Percentiles rank a stretch among this genome's conserved stretches.
These are phyloP conservation scores for Nicotiana knightiana DNA, from an alignment of 257 asterid species.

Conservation along the genomic window DNA sequence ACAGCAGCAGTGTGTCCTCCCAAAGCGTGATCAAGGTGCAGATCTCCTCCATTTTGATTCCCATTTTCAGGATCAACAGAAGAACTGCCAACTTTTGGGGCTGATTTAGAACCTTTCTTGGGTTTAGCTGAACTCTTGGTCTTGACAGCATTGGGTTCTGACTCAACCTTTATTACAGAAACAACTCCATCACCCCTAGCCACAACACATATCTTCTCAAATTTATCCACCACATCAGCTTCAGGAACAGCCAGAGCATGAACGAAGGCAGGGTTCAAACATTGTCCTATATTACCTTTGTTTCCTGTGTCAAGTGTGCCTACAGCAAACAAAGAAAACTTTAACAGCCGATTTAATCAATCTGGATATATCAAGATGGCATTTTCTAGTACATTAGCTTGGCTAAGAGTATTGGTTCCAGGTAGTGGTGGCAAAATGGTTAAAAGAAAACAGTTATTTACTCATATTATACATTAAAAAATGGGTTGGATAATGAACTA, in stretches of 20 bases:
- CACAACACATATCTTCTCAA: constrained; percentile 78
- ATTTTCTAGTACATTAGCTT: not conserved
- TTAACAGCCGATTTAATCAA: not conserved
- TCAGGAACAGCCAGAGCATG: constrained; percentile 82
- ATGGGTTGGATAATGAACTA: too few relatives aligned
- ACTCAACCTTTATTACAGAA: constrained; percentile 55
- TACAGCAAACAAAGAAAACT: constrained; percentile 13
- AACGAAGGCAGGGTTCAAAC: constrained; percentile 80
- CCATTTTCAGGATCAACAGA: constrained; percentile 24
- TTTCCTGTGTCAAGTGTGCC: constrained; percentile 37
- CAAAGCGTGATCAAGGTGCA: constrained; percentile 58
- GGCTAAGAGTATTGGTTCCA: not conserved
- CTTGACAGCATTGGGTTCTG: constrained; percentile 43
- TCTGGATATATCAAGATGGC: not conserved
- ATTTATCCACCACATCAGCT: constrained; percentile 55
- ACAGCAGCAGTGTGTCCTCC: constrained; percentile 91
- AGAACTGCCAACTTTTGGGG: constrained; percentile 20
- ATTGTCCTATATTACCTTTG: constrained; percentile 53
- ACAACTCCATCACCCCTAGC: constrained; percentile 93
- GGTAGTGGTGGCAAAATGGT: too few relatives aligned
- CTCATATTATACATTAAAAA: too few relatives aligned
- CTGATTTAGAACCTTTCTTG: constrained; percentile 36
- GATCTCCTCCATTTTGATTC: constrained; percentile 27
- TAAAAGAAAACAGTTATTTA: too few relatives aligned
- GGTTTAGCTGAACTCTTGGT: constrained; percentile 42